A percentile compares a stretch with the other conserved stretches of the same genome.
These are phyloP conservation scores for Cucurbita pepo DNA, from an alignment of 306 rosid genomes.

Conservation along the genomic window DNA sequence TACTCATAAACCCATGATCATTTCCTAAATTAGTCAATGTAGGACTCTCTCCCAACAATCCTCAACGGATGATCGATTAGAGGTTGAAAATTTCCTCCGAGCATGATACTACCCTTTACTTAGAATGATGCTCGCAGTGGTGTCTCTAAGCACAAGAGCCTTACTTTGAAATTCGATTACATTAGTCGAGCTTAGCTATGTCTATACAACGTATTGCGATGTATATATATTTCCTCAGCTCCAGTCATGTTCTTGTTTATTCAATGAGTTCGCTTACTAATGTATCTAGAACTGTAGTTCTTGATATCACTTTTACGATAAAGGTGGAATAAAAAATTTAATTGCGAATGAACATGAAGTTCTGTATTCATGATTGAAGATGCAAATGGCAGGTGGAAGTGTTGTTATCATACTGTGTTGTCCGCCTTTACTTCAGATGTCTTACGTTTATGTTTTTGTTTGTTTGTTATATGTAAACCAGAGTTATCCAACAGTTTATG, in stretches of 20 bases:
- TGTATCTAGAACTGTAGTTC: not conserved
- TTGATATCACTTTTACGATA: not conserved
- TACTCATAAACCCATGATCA: no score
- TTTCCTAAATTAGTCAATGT: no score
- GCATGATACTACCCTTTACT: not conserved
- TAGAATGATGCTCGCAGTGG: not conserved
- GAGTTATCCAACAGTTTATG: conserved; percentile 80
- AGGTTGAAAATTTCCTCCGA: not conserved
- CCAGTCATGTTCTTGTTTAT: not conserved
- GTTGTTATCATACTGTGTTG: not conserved
- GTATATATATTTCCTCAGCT: not conserved
- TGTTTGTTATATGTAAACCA: conserved; percentile 15
- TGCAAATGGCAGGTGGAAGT: not conserved
- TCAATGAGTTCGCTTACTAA: not conserved
- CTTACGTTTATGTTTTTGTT: not conserved
- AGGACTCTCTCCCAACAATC: no score
- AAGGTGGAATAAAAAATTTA: not conserved
- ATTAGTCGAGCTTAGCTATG: not conserved
- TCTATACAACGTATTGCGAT: not conserved
- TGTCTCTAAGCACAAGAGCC: not conserved
- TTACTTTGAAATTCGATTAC: not conserved
- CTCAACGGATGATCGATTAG: not conserved
- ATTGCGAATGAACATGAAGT: not conserved
- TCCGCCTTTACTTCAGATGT: not conserved
- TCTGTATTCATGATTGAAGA: not conserved